These are phyloP conservation scores for Fusarium hainanense DNA, from an alignment of 2,329 filamentous ascomycete species.

Conservation along the genomic window DNA sequence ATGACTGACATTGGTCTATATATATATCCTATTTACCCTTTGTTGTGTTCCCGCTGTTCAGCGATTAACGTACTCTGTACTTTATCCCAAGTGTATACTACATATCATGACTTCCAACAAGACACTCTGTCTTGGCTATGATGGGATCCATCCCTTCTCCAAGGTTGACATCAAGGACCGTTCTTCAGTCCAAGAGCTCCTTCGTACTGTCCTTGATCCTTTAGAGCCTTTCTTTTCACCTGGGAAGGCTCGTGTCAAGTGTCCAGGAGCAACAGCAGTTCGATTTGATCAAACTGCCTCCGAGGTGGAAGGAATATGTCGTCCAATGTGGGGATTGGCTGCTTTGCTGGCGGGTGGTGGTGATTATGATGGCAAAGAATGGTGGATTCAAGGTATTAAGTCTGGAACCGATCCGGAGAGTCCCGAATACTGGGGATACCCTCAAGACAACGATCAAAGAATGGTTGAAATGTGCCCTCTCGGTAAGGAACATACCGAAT, in stretches of 20 bases:
- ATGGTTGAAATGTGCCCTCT: constrained; percentile 90
- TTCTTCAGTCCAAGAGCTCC: constrained; percentile 68
- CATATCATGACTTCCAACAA: constrained; percentile 36
- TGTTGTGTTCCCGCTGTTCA: background rate
- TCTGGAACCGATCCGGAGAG: constrained; percentile 76
- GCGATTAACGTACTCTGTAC: background rate
- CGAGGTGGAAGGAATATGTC: constrained; percentile 79
- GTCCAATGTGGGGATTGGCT: constrained; percentile 80
- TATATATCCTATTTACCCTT: constrained; percentile 5
- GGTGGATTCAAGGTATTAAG: constrained; percentile 75
- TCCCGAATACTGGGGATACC: constrained; percentile 81
- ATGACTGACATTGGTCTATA: constrained; percentile 13
- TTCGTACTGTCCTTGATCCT: constrained; percentile 74
- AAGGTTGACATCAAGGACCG: constrained; percentile 62
- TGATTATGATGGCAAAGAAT: constrained; percentile 70
- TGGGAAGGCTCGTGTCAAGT: constrained; percentile 70
- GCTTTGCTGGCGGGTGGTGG: constrained; percentile 76
- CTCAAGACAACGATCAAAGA: constrained; percentile 80
- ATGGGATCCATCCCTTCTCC: constrained; percentile 66
- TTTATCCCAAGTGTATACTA: background rate
- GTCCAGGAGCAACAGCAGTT: constrained; percentile 76
- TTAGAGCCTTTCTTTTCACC: constrained; percentile 78
- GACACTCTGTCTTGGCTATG: constrained; percentile 59
- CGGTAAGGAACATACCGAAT: constrained; percentile 52
- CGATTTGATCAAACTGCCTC: constrained; percentile 82